A percentile compares a stretch with the other conserved stretches of the same genome.
Evolutionary conservation across 2,329 filamentous ascomycete species (phyloP).

Genomic region (Apiospora malaysiana): DNA sequence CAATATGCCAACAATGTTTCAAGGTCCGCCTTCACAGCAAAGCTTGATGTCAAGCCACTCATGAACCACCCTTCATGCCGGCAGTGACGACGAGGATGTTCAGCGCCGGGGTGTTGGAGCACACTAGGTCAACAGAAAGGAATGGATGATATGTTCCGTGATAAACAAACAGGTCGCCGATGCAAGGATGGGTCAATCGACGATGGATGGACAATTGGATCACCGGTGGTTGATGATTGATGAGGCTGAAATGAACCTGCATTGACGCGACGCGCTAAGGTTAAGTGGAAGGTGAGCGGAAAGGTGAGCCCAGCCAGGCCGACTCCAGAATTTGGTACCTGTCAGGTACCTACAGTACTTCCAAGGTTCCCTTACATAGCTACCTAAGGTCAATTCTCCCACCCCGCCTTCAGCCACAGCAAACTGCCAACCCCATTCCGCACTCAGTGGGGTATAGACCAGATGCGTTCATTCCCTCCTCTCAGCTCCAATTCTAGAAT

Average conservation of each 20-base stretch:
- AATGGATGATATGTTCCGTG: background rate
- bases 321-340: too few relatives aligned
- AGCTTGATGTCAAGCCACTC: slow-evolving; percentile 7
- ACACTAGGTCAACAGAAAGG: background rate
- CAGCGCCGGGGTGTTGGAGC: background rate
- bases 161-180: background rate
- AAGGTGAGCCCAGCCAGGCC: too few relatives aligned
- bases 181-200: background rate
- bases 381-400: too few relatives aligned
- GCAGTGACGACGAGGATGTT: background rate
- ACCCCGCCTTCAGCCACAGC: slow-evolving; percentile 13
- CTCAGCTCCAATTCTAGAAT: background rate
- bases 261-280: slow-evolving; percentile 12
- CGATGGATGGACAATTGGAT: background rate
- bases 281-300: background rate
- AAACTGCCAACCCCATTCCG: background rate
- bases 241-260: slow-evolving; percentile 18
- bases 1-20: background rate
- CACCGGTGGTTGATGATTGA: slow-evolving; percentile 14
- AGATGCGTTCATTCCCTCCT: slow-evolving; percentile 3
- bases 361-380: too few relatives aligned
- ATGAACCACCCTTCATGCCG: slow-evolving; percentile 13
- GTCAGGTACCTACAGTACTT: too few relatives aligned
- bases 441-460: background rate
- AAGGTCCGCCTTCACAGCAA: background rate